Percentiles rank a stretch among this genome's conserved stretches.
These are phyloP conservation scores for Porodaedalea pini DNA, from an alignment of 1,284 basidiomycete genomes.

Conservation along the genomic window DNA sequence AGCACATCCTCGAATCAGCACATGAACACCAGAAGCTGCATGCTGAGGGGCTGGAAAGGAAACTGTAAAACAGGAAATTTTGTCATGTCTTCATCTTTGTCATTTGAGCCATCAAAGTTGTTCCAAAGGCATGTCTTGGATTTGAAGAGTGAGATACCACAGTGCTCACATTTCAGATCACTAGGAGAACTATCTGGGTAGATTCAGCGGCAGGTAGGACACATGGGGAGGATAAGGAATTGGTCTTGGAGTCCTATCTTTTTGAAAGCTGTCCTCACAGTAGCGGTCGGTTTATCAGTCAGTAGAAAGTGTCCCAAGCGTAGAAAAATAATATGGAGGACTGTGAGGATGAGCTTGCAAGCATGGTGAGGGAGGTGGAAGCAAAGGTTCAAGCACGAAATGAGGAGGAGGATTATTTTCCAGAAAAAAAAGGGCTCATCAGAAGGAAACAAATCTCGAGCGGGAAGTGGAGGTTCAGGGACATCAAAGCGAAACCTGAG, in stretches of 20 bases:
- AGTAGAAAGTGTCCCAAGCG: too few species aligned
- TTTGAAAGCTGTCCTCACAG: not conserved
- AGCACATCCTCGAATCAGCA: slow-evolving; percentile 2
- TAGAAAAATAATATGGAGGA: too few species aligned
- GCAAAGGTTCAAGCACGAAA: too few species aligned
- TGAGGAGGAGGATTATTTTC: too few species aligned
- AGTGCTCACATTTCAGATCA: not conserved
- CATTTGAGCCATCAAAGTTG: not conserved
- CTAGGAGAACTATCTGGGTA: not conserved
- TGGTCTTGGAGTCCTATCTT: slow-evolving; percentile 1
- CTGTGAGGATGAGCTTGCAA: too few species aligned
- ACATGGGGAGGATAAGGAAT: slow-evolving; percentile 5
- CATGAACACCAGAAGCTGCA: slow-evolving; percentile 14
- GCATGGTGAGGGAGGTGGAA: too few species aligned
- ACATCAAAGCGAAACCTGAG: too few species aligned
- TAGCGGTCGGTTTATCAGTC: not conserved
- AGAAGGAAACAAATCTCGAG: too few species aligned
- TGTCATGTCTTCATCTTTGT: not conserved
- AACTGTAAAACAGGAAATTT: not conserved
- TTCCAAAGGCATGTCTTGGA: not conserved
- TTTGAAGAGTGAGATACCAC: not conserved
- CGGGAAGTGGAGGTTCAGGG: too few species aligned
- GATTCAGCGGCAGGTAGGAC: not conserved
- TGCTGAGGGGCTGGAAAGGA: slow-evolving; percentile 8
- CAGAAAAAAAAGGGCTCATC: too few species aligned